Conservation (phyloP, 352 stramenopile species). For the Globisporangium mamillatum region DNA sequence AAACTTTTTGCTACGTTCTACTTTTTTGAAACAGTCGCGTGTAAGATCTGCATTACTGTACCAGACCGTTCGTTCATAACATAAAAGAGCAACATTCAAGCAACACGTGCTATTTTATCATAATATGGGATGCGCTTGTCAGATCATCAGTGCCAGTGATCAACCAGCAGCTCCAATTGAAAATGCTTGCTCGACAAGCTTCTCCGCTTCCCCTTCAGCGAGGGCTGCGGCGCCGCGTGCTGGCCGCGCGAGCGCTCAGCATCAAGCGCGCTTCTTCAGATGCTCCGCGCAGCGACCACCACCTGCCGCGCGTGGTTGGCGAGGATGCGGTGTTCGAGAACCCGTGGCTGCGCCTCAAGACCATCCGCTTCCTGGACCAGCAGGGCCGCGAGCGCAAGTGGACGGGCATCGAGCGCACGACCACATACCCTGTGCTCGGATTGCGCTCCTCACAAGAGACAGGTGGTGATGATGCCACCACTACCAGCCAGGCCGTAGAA, state of each 20-base stretch:
- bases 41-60: not conserved
- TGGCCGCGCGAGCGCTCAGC: not conserved
- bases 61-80: too few species aligned
- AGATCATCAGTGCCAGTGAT: not conserved
- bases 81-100: too few species aligned
- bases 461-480: not conserved
- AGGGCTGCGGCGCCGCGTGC: not conserved
- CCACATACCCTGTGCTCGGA: slow-evolving; percentile 40
- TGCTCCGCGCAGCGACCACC: not conserved
- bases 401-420: slow-evolving; percentile 67
- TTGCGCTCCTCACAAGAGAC: not conserved
- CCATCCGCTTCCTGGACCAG: slow-evolving; percentile 61
- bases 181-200: not conserved
- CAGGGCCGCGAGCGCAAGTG: slow-evolving; percentile 47
- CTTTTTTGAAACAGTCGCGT: too few species aligned
- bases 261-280: not conserved
- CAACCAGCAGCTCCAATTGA: not conserved
- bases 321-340: slow-evolving; percentile 67
- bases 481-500: too few species aligned
- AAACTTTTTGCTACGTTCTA: too few species aligned
- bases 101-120: too few species aligned
- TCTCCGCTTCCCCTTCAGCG: not conserved
- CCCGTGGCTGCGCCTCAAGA: slow-evolving; percentile 48
- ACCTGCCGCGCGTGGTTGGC: slow-evolving; percentile 42
- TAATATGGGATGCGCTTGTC: too few species aligned